Evolutionary conservation across 2,329 filamentous ascomycete genomes (phyloP).

Genomic region (Aspergillus sp.): DNA sequence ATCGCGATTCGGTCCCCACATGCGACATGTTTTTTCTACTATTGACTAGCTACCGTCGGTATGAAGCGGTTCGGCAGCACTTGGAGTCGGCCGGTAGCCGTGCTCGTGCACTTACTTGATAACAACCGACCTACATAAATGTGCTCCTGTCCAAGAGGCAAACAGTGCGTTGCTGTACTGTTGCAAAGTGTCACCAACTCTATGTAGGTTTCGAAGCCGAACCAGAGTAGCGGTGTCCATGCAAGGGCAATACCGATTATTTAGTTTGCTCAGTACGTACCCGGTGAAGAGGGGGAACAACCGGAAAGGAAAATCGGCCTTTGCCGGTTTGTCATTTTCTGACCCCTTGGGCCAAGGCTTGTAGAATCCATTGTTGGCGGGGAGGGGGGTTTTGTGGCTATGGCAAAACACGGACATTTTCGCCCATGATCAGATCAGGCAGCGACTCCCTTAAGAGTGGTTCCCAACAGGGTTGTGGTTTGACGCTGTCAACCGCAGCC

Average conservation of each 20-base stretch:
- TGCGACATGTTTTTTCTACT: background rate
- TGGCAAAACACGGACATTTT: background rate
- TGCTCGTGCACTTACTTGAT: background rate
- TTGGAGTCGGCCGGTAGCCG: background rate
- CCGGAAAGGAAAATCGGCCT: background rate
- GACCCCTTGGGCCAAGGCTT: background rate
- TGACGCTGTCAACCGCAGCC: constrained; percentile 1
- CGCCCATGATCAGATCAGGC: background rate
- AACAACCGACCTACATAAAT: background rate
- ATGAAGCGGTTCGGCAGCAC: background rate
- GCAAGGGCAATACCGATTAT: constrained; percentile 15
- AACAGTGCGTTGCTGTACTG: background rate
- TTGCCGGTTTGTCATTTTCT: background rate
- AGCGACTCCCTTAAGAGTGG: background rate
- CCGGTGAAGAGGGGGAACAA: background rate
- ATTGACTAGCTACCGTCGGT: background rate
- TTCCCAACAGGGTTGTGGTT: background rate
- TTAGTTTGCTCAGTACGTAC: constrained; percentile 1
- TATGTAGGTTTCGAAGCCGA: background rate
- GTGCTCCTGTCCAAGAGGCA: background rate
- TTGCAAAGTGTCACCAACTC: background rate
- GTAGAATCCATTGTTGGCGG: background rate
- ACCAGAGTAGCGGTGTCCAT: constrained; percentile 15
- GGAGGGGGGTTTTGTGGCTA: too few relatives aligned
- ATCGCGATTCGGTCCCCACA: constrained; percentile 5